Evolutionary conservation across 768 basidiomycete species (phyloP), one percentile per base, ranked within the genome.

Genomic region (Russula compacta): DNA sequence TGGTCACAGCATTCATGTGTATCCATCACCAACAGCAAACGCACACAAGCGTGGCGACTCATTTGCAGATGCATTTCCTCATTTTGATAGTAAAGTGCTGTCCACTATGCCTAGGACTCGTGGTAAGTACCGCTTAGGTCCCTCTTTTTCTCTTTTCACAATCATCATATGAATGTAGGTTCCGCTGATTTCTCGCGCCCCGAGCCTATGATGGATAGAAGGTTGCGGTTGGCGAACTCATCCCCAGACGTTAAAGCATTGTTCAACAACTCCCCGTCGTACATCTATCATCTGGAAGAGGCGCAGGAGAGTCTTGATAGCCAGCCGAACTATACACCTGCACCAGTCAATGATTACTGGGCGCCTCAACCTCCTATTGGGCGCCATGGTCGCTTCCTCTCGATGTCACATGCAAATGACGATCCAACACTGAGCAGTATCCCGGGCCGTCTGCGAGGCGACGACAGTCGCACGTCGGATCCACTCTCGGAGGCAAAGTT

Each of bases 171-270:
- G 24, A 21, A 14, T 48, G 17, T 66, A 89, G 89, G 89, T 75
- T 89, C 85, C 38, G 87, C 87, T 69, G 88, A 86, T 67, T 76
- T 89, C 72, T 83, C 83, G 21, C 82, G 89, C 48, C 81, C 84
- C n/a, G 80, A 80, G 67, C 83, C 90, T 65, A 76, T 85, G 69
- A 82, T 83, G 55, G 85, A 87, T 75, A 78, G 87, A 66, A 78
- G 89, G 64, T 74, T 95, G 56, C 82, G 94, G 52, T 76, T 94
- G 61, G 90, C 92, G 10, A 90, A 84, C 66, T 94, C 93, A 5
- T 92, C 94, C 4, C 92, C 92, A 3, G 92, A 97, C 66, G 95
- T 98, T 59, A 97, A 95, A 73, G 93, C 95, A 0, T 71, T 98
- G 67, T 97, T 98, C 76, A 89, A 94, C 69, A 78, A 79, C 62